A percentile compares a stretch with the other conserved stretches of the same genome.
Conservation (phyloP, 116 monocot genomes). For the Phalaenopsis hybrid region DNA sequence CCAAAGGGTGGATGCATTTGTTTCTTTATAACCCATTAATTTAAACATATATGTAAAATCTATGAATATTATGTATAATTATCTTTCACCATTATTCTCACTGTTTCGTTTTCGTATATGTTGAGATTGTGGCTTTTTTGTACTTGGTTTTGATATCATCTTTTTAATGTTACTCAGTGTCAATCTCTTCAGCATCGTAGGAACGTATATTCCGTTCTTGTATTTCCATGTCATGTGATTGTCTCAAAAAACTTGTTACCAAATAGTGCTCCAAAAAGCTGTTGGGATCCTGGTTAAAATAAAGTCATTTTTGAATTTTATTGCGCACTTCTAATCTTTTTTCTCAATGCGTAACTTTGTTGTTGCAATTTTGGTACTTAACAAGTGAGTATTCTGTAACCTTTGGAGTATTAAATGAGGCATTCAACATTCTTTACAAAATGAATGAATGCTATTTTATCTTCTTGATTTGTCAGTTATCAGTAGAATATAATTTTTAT, state of each 20-base stretch:
- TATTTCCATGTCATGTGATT: not conserved
- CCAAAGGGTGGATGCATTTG: not conserved
- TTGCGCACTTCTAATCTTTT: not conserved
- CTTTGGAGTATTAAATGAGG: not conserved
- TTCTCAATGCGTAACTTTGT: not conserved
- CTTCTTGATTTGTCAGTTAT: not conserved
- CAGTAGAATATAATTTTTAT: not conserved
- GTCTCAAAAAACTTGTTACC: not conserved
- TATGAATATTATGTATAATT: not conserved
- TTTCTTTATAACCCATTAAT: not conserved
- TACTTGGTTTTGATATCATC: not conserved
- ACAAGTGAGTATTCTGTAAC: not conserved
- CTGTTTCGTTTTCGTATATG: not conserved
- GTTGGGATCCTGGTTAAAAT: not conserved
- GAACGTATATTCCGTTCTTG: not conserved
- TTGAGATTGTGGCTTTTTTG: not conserved
- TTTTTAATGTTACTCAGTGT: not conserved
- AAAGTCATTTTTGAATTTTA: not conserved
- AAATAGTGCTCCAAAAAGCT: not conserved
- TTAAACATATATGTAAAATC: not conserved
- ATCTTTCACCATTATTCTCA: not conserved
- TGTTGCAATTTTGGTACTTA: not conserved
- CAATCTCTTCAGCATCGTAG: not conserved
- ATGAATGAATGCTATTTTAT: not conserved
- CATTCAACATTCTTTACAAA: not conserved